Base-by-base conservation (phyloP, 768 basidiomycete species). In the Hebeloma cylindrosporum region DNA sequence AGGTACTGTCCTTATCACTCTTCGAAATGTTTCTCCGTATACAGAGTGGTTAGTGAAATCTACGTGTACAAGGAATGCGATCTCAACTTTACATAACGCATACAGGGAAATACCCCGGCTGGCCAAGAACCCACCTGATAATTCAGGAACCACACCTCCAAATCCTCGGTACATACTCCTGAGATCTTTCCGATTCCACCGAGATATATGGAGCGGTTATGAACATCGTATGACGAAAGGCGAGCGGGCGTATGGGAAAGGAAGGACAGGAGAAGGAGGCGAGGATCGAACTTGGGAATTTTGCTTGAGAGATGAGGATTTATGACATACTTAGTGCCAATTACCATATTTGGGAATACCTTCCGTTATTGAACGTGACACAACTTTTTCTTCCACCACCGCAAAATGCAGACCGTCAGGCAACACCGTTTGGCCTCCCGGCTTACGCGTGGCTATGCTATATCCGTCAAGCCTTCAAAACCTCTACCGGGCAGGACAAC, bases 221-320 rank as follows among this genome's bases (percentile, higher is more conserved):
- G 85, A 85, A 54, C 95, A 98, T 62, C 72, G 90, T n/a, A 87
- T 95, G 83, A 96, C 95, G 3, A 87, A 93, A 58, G 94, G 94
- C 4, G 90, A 79, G 69, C 74, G 79, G 61, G 88, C 63, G 0
- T 77, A 77, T 59, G 84, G 79, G 21, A 77, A 69, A 29, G 80
- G 77, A 20, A 83, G 63, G 68, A 88, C 80, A 9, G 87, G 80
- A 27, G 81, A 80, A 58, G 85, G 79, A 7, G 88, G 82, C 35
- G 88, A 83, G 54, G 87, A 92, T 53, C 72, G 89, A 48, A 93
- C 88, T 50, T 94, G 92, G 91, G 88, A 93, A 63, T 93, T 94
- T 65, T 91, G 75, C 64, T 54, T 78, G 27, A 62, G 59, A 46
- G 68, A 59, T 13, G 37, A 43, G 26, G 31, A 27, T 16, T 13